phyloP scores from a whole-genome alignment of 2,329 filamentous ascomycete species.

The Fusarium continuum region DNA sequence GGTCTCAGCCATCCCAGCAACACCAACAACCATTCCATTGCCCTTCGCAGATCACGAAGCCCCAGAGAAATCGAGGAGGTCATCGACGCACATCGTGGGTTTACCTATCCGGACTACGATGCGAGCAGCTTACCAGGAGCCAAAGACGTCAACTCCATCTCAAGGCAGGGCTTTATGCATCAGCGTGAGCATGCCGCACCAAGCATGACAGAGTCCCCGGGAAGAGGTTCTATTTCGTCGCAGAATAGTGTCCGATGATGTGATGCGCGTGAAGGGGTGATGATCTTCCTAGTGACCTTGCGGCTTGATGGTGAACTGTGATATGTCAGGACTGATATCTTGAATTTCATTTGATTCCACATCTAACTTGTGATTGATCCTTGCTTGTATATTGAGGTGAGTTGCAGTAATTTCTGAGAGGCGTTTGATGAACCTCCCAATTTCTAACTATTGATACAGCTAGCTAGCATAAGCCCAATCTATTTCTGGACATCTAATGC shows the following conservation, averaged over 20 bases:
- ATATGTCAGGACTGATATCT: conserved; percentile 8
- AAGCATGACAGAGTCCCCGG: conserved; percentile 14
- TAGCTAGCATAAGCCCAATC: background rate
- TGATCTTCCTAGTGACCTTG: background rate
- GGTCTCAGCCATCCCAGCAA: conserved; percentile 18
- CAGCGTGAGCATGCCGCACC: conserved; percentile 11
- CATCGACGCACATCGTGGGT: conserved; percentile 19
- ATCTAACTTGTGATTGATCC: background rate
- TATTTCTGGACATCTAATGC: background rate
- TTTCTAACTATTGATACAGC: conserved; percentile 10
- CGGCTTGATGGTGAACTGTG: background rate
- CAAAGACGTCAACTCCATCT: conserved; percentile 22
- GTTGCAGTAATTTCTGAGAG: conserved; percentile 1
- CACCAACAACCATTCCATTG: conserved; percentile 3
- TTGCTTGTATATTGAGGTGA: background rate
- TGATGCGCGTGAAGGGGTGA: background rate
- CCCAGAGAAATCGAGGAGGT: conserved; percentile 5
- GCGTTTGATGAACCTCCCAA: background rate
- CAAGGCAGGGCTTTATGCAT: conserved; percentile 5
- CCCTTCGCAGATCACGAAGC: background rate
- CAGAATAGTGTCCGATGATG: conserved; percentile 23
- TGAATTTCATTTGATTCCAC: conserved; percentile 3
- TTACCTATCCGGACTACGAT: conserved; percentile 21
- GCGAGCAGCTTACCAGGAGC: conserved; percentile 31
- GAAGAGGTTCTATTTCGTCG: conserved; percentile 19